Evolutionary conservation across 2,329 filamentous ascomycete species (phyloP).

Genomic region (Aaosphaeria arxii): DNA sequence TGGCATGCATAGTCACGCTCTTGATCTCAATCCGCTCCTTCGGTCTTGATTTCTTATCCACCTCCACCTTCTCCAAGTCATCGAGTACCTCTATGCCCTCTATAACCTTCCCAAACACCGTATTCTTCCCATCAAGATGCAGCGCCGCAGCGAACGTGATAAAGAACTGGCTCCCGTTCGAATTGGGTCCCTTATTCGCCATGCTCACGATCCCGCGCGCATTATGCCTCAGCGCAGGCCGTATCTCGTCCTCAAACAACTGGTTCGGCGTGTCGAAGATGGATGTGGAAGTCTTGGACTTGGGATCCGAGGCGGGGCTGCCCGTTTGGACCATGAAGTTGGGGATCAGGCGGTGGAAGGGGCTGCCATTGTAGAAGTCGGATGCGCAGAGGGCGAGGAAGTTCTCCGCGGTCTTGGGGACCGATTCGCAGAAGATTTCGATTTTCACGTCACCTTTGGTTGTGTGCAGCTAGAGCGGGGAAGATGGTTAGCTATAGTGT

Average conservation of each 20-base stretch:
- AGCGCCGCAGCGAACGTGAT: conserved; percentile 73
- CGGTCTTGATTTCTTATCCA: conserved; percentile 77
- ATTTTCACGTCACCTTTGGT: conserved; percentile 88
- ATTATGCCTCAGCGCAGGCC: conserved; percentile 66
- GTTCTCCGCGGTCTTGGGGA: conserved; percentile 91
- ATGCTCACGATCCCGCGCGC: conserved; percentile 70
- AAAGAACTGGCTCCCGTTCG: conserved; percentile 81
- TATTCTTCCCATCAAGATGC: conserved; percentile 81
- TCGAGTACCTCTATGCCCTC: conserved; percentile 61
- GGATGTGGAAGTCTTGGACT: conserved; percentile 65
- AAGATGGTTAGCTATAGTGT: too few relatives aligned
- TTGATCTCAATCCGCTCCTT: conserved; percentile 66
- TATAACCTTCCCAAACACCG: conserved; percentile 73
- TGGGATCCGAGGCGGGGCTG: conserved; percentile 48
- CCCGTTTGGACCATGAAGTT: conserved; percentile 80
- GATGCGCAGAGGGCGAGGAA: conserved; percentile 85
- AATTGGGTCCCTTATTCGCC: conserved; percentile 73
- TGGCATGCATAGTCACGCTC: conserved; percentile 72
- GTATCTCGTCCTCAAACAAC: conserved; percentile 78
- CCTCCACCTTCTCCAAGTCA: conserved; percentile 66
- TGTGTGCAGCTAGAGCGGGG: conserved; percentile 64
- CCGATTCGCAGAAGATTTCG: conserved; percentile 92
- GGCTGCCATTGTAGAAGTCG: conserved; percentile 69
- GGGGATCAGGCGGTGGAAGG: conserved; percentile 78
- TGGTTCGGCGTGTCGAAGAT: conserved; percentile 57